Evolutionary conservation across 768 basidiomycete genomes (phyloP), one percentile per base, ranked within the genome.

Genomic region (Leccinum pellstonianum): DNA sequence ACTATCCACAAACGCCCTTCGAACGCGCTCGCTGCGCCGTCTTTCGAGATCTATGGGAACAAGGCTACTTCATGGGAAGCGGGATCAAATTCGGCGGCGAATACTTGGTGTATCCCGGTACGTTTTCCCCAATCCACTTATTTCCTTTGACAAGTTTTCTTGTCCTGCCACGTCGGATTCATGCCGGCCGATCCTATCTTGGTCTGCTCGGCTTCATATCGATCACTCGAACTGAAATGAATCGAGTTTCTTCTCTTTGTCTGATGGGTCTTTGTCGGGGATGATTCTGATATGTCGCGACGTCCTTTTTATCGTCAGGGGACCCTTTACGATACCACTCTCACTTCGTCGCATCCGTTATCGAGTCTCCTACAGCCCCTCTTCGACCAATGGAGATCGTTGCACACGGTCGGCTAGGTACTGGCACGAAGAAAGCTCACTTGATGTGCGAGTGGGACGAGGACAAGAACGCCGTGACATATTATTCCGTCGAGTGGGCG

Each of bases 251-350:
- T 41, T 46, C 10, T 46, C 10, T 5, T 43, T 43, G n/a, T 19
- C 41, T 43, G n/a, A 43, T 19, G 9, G 27, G 27, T 4, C 9
- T n/a, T 54, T 56, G 55, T 57, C 6, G 62, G 52, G 58, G 33
- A 49, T 54, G 17, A 43, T 59, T 43, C 54, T 64, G 43, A 65
- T 52, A 8, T 52, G 33, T 57, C 19, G 33, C 15, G 27, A 31
- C n/a, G 29, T 63, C 19, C 54, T 49, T 50, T 29, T 50, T 55
- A 50, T 46, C 37, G 27, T 38, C 61, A 96, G 94, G 94, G 57
- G 95, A 99, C 71, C 94, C 95, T 9, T 76, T 98, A 54, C 84
- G 97, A 25, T 99, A 96, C 72, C 97, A 99, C 70, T 97, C 96
- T 3, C 97, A 99, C 73, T 98, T 98, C 70, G 87, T 88, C 21